Conservation (phyloP, 1,284 basidiomycete species). For the Megacollybia platyphylla region DNA sequence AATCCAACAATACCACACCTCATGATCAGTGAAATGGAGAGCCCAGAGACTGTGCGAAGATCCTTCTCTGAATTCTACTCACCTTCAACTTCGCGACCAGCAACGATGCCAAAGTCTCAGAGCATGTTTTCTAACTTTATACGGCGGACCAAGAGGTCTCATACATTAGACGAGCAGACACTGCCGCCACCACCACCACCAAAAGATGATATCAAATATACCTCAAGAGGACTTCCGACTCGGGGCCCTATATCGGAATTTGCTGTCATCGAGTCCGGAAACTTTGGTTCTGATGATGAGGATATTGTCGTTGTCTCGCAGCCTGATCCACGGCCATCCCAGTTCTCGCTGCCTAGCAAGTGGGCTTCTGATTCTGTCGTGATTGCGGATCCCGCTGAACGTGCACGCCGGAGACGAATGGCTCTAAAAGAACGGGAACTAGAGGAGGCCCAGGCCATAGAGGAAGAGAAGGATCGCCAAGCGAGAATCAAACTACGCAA, state of each 20-base stretch:
- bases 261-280: slow-evolving; percentile 19
- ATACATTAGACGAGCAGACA: slow-evolving; percentile 16
- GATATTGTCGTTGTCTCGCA: slow-evolving; percentile 12
- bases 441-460: slow-evolving; percentile 34
- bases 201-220: slow-evolving; percentile 18
- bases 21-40: slow-evolving; percentile 12
- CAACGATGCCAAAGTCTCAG: slow-evolving; percentile 13
- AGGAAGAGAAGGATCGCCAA: slow-evolving; percentile 40
- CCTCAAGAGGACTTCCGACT: slow-evolving; percentile 1
- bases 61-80: slow-evolving; percentile 19
- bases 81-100: slow-evolving; percentile 10
- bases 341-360: slow-evolving; percentile 13
- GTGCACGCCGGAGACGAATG: slow-evolving; percentile 25
- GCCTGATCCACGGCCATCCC: slow-evolving; percentile 3
- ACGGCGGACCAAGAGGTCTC: slow-evolving; percentile 13
- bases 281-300: slow-evolving; percentile 10
- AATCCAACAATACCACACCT: slow-evolving; percentile 17
- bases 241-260: slow-evolving; percentile 15
- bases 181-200: slow-evolving; percentile 22
- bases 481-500: slow-evolving; percentile 31
- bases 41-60: slow-evolving; percentile 12
- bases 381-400: slow-evolving; percentile 29
- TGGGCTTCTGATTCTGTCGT: slow-evolving; percentile 20
- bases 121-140: slow-evolving; percentile 23
- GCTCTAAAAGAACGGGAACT: slow-evolving; percentile 25